A percentile compares a stretch with the other conserved stretches of the same genome.
These are phyloP conservation scores for Xerocomus brunneocitrinus DNA, from an alignment of 768 basidiomycete species.

Conservation along the genomic window DNA sequence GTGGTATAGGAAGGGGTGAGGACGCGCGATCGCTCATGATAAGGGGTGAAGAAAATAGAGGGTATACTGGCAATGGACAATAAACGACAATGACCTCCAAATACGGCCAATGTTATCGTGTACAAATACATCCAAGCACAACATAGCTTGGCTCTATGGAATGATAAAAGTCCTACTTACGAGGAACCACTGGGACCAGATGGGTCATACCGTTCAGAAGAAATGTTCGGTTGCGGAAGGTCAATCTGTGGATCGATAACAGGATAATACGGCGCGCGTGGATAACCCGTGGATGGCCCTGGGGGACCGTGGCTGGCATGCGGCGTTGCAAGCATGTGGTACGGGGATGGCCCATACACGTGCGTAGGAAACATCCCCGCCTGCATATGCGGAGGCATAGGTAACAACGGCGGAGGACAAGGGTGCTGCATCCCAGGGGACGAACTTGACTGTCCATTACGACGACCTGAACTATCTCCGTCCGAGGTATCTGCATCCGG, in stretches of 20 bases:
- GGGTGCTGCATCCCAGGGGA: slow-evolving; percentile 4
- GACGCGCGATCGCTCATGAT: slow-evolving; percentile 26
- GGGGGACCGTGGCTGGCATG: slow-evolving; percentile 15
- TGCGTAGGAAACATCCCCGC: slow-evolving; percentile 23
- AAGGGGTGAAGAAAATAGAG: slow-evolving; percentile 21
- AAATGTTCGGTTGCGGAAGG: slow-evolving; percentile 28
- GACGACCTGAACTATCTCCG: slow-evolving; percentile 15
- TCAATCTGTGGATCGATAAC: slow-evolving; percentile 38
- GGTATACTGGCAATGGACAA: slow-evolving; percentile 11
- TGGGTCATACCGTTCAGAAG: slow-evolving; percentile 32
- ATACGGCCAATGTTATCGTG: slow-evolving; percentile 11
- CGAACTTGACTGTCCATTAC: not conserved
- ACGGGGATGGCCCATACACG: slow-evolving; percentile 26
- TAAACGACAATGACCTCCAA: slow-evolving; percentile 11
- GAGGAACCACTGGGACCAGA: slow-evolving; percentile 13
- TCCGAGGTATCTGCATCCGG: slow-evolving; percentile 25
- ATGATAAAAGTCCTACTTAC: slow-evolving; percentile 4
- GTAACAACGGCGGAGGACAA: slow-evolving; percentile 11
- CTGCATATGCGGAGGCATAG: slow-evolving; percentile 15
- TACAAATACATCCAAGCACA: not conserved
- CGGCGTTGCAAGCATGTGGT: slow-evolving; percentile 25
- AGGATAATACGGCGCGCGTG: slow-evolving; percentile 34
- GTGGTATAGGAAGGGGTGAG: slow-evolving; percentile 1
- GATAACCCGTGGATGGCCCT: slow-evolving; percentile 25
- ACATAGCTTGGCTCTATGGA: not conserved